phyloP scores from a whole-genome alignment of 148 eudicot genomes.

The Amaranthus cruentus region DNA sequence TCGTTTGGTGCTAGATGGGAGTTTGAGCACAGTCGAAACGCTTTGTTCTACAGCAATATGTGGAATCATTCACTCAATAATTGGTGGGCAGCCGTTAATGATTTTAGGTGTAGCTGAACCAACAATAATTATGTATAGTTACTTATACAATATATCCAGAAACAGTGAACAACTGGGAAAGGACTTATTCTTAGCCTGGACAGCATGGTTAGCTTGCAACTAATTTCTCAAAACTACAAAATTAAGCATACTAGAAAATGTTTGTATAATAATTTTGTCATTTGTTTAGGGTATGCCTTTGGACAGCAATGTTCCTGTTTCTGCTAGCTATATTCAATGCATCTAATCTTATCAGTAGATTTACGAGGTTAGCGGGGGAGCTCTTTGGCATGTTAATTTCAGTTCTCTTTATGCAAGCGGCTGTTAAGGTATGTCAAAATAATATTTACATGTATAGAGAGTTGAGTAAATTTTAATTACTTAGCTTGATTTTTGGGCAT shows the following conservation, averaged over 20 bases:
- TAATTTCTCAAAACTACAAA: neutral
- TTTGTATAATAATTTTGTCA: neutral
- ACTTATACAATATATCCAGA: conserved; percentile 43
- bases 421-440: conserved; percentile 39
- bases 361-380: conserved; percentile 67
- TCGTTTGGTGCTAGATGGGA: conserved; percentile 40
- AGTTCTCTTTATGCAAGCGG: conserved; percentile 60
- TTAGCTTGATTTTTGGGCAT: neutral
- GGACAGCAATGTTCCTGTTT: conserved; percentile 51
- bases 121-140: conserved; percentile 58
- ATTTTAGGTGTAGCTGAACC: conserved; percentile 72
- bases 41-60: conserved; percentile 62
- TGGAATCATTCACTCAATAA: conserved; percentile 52
- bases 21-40: conserved; percentile 61
- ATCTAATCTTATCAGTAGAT: conserved; percentile 46
- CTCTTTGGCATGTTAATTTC: conserved; percentile 66
- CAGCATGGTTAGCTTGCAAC: conserved; percentile 43
- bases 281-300: conserved; percentile 52
- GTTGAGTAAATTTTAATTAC: neutral
- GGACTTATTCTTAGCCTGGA: conserved; percentile 58
- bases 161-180: conserved; percentile 37
- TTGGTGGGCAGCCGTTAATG: conserved; percentile 67
- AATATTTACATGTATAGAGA: neutral
- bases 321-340: conserved; percentile 66
- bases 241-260: neutral